Base-by-base conservation (phyloP, 2,329 filamentous ascomycete species). In the Calonectria honghensis region DNA sequence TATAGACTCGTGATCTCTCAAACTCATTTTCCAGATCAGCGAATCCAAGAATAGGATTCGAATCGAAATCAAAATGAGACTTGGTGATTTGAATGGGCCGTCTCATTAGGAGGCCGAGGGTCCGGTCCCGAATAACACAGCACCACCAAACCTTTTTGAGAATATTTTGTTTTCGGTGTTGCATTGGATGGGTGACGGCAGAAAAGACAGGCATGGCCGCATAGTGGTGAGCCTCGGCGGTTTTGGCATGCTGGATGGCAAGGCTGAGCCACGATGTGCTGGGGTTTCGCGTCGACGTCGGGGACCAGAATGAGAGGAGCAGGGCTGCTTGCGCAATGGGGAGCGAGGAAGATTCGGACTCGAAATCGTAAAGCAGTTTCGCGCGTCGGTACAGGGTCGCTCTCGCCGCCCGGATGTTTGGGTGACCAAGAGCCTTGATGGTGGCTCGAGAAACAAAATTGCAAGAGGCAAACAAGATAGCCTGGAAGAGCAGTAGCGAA, bases 81-180 rank as follows among this genome's bases (percentile, higher is more conserved):
- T 86, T 85, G 0, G 88, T 87, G 70, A 90, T 86, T 73, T 90
- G 88, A n/a, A 89, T 84, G 51, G 85, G 85, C 14, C 88, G 85
- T n/a, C 89, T 85, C 74, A 90, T 85, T 5, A 88, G 86, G 11
- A 91, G 83, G 5, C 86, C 85, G 32, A 91, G 76, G 24, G 89
- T 87, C 50, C 88, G 85, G 78, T 90, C 89, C 14, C 89, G 87
- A 6, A 90, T 83, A 51, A 91, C 83, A 73, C 89, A 90, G 72
- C 88, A 89, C 89, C 89, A 91, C 89, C 89, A 90, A 10, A 91
- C 80, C 2, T 89, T 84, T 79, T 90, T 91, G 39, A 88, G 84
- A 10, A 85, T 82, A 74, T 85, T 84, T 70, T 85, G 83, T 73
- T 85, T 85, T 75, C 84, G 83, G 13, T 82, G 77, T 57, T 85